Percentiles rank a stretch among this genome's conserved stretches.
phyloP scores from a whole-genome alignment of 2,329 filamentous ascomycete species.

The Anthostomella pinea region DNA sequence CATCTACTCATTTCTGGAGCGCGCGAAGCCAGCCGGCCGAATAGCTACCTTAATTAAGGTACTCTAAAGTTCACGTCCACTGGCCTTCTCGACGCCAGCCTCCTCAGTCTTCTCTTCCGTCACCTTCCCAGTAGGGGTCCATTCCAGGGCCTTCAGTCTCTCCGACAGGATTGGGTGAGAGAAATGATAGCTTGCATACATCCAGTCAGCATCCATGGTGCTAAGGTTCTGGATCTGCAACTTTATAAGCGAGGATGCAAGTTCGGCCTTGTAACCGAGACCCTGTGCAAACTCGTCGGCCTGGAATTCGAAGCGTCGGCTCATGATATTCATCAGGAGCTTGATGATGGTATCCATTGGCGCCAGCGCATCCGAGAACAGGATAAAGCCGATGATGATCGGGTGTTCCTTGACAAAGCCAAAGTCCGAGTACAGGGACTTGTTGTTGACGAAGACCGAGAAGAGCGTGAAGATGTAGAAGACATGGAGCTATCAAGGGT shows the following conservation, averaged over 20 bases:
- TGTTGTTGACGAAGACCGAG: slow-evolving; percentile 96
- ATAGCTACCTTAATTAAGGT: too few relatives aligned
- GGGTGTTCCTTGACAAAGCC: slow-evolving; percentile 81
- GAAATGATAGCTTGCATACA: slow-evolving; percentile 98
- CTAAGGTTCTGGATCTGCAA: slow-evolving; percentile 97
- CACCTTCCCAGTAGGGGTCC: slow-evolving; percentile 65
- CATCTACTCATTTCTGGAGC: too few relatives aligned
- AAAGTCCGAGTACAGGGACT: slow-evolving; percentile 84
- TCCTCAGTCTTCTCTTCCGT: slow-evolving; percentile 48
- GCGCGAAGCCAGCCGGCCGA: too few relatives aligned
- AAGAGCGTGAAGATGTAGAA: slow-evolving; percentile 97
- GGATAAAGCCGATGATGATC: slow-evolving; percentile 94
- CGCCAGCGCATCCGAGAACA: slow-evolving; percentile 94
- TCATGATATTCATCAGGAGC: slow-evolving; percentile 93
- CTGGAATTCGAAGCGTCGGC: slow-evolving; percentile 92
- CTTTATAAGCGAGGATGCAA: slow-evolving; percentile 88
- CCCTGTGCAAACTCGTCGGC: slow-evolving; percentile 85
- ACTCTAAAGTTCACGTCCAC: slow-evolving; percentile 60
- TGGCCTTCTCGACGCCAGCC: slow-evolving; percentile 62
- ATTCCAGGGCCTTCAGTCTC: slow-evolving; percentile 84
- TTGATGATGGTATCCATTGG: slow-evolving; percentile 95
- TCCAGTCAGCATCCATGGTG: slow-evolving; percentile 97
- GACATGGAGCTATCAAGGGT: slow-evolving; percentile 68
- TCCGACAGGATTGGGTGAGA: slow-evolving; percentile 96
- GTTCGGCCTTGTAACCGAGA: slow-evolving; percentile 79